These are phyloP conservation scores for Echria macrotheca DNA, from an alignment of 495 filamentous ascomycete species.

Conservation along the genomic window DNA sequence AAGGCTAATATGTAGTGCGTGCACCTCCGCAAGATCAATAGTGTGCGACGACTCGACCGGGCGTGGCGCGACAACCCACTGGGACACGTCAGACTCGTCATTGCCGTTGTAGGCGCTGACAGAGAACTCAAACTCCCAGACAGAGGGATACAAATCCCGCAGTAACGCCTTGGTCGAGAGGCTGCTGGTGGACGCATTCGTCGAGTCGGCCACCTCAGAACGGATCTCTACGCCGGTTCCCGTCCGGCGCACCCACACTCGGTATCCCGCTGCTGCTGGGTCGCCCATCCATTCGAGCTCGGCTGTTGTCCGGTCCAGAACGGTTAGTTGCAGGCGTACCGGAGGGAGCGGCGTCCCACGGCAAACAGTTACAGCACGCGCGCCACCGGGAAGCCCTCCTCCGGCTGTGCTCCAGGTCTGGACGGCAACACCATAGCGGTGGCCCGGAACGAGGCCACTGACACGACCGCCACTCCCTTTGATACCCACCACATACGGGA, in stretches of 20 bases:
- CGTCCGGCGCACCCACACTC: not conserved
- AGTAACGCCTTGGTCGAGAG: not conserved
- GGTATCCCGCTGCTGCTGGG: slow-evolving; percentile 6
- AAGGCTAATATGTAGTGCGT: slow-evolving; percentile 9
- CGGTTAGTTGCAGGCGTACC: not conserved
- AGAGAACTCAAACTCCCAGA: slow-evolving; percentile 15
- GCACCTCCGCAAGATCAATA: not conserved
- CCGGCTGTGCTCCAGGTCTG: slow-evolving; percentile 18
- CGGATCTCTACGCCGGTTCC: too few relatives aligned
- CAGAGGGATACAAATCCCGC: not conserved
- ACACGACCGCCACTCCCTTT: not conserved
- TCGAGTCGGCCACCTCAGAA: too few relatives aligned
- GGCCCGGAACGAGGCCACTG: slow-evolving; percentile 9
- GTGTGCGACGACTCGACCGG: too few relatives aligned
- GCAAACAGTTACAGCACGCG: slow-evolving; percentile 14
- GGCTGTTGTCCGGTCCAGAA: not conserved
- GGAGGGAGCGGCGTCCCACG: slow-evolving; percentile 7
- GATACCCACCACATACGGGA: slow-evolving; percentile 8
- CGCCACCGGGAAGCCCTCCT: slow-evolving; percentile 3
- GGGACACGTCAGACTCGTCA: slow-evolving; percentile 6
- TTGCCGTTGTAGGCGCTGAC: slow-evolving; percentile 17
- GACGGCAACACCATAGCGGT: slow-evolving; percentile 13
- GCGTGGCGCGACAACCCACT: slow-evolving; percentile 13
- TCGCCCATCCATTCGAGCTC: slow-evolving; percentile 11
- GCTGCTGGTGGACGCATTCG: not conserved